A percentile compares a stretch with the other conserved stretches of the same genome.
These are phyloP conservation scores for Salisapilia sapeloensis DNA, from an alignment of 352 stramenopile genomes.

Conservation along the genomic window DNA sequence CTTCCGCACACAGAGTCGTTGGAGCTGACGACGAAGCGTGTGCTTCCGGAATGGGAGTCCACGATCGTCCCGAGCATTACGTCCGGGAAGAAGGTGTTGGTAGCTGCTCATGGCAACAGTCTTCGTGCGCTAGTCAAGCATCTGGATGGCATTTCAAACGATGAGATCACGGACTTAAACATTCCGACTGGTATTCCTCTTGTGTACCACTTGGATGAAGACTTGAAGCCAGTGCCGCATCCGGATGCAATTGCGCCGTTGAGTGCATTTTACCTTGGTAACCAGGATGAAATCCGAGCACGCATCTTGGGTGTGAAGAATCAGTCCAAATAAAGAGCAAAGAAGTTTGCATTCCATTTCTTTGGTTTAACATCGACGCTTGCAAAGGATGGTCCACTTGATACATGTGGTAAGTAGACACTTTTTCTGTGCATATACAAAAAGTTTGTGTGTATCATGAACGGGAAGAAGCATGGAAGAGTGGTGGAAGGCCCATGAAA, in stretches of 20 bases:
- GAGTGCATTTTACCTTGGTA: slow-evolving; percentile 72
- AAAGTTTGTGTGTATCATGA: no score
- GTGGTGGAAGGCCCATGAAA: no score
- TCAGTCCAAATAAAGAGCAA: slow-evolving; percentile 86
- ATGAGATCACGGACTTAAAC: slow-evolving; percentile 89
- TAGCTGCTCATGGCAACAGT: slow-evolving; percentile 91
- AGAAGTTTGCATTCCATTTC: no score
- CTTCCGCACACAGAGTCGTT: slow-evolving; percentile 88
- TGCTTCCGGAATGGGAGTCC: slow-evolving; percentile 82
- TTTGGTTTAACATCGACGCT: no score
- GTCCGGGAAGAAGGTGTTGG: slow-evolving; percentile 89
- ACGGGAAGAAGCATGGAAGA: no score
- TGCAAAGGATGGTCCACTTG: no score
- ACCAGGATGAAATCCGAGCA: slow-evolving; percentile 92
- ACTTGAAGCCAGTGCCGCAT: slow-evolving; percentile 71
- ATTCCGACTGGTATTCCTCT: slow-evolving; percentile 86
- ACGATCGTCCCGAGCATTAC: slow-evolving; percentile 86
- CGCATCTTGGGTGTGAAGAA: slow-evolving; percentile 96
- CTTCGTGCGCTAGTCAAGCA: slow-evolving; percentile 87
- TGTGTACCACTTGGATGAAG: slow-evolving; percentile 79
- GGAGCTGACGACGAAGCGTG: slow-evolving; percentile 85
- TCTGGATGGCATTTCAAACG: slow-evolving; percentile 84
- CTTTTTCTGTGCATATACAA: no score
- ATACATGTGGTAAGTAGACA: no score
- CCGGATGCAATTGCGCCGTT: slow-evolving; percentile 76